These are phyloP conservation scores for Asterophora parasitica DNA, from an alignment of 768 basidiomycete species.

Conservation along the genomic window DNA sequence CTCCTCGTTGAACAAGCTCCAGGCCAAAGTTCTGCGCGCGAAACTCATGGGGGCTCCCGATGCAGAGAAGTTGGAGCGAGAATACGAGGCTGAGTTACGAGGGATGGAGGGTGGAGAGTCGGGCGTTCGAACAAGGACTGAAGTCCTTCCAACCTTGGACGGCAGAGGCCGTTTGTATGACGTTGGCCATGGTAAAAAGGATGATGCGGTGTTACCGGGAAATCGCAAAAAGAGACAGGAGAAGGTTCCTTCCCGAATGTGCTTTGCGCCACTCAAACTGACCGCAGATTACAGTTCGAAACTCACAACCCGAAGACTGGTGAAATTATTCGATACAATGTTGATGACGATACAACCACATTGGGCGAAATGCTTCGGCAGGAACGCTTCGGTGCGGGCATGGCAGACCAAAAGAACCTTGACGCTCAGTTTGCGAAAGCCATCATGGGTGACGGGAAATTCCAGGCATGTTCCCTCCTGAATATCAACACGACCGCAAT, in stretches of 20 bases:
- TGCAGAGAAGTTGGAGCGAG: slow-evolving; percentile 71
- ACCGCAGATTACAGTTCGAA: slow-evolving; percentile 52
- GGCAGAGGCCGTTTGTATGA: slow-evolving; percentile 84
- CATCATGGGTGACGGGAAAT: slow-evolving; percentile 85
- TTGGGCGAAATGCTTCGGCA: slow-evolving; percentile 91
- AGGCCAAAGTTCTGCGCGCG: slow-evolving; percentile 89
- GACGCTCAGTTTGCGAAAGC: slow-evolving; percentile 87
- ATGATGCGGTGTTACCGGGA: slow-evolving; percentile 46
- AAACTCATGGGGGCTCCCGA: slow-evolving; percentile 80
- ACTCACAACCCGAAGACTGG: slow-evolving; percentile 89
- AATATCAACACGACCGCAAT: neutral
- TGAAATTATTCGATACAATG: slow-evolving; percentile 82
- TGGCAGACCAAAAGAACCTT: slow-evolving; percentile 86
- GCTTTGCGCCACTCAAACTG: neutral
- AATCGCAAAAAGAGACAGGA: slow-evolving; percentile 81
- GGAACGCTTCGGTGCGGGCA: slow-evolving; percentile 85
- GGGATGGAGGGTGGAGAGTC: slow-evolving; percentile 36
- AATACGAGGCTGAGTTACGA: slow-evolving; percentile 73
- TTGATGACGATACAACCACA: slow-evolving; percentile 83
- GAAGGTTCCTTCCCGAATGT: slow-evolving; percentile 37
- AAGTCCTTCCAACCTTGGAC: slow-evolving; percentile 88
- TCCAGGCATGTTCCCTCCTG: slow-evolving; percentile 49
- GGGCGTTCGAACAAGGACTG: slow-evolving; percentile 56
- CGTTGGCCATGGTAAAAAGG: slow-evolving; percentile 74
- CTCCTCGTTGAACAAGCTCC: slow-evolving; percentile 83